Conservation (phyloP, 2,329 filamentous ascomycete species). For the Clonostachys chloroleuca region DNA sequence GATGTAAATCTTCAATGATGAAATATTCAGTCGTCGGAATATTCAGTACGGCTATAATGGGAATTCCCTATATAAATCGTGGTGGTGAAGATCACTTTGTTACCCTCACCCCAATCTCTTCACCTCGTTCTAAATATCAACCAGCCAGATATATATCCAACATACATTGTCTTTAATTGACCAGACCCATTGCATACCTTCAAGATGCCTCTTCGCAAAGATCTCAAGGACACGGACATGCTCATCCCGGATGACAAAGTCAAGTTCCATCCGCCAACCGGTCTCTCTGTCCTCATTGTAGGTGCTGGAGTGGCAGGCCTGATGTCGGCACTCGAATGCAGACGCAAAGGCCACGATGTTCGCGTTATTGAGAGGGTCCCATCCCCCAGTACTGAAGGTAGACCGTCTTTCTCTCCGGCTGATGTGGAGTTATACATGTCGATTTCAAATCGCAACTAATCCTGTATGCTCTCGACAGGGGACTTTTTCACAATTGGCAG, state of each 20-base stretch:
- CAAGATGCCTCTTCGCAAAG: too few relatives aligned
- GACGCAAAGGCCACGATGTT: slow-evolving; percentile 55
- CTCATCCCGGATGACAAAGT: too few relatives aligned
- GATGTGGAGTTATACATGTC: too few relatives aligned
- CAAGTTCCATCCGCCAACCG: neutral
- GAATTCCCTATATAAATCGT: neutral
- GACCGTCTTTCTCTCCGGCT: too few relatives aligned
- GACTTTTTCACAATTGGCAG: slow-evolving; percentile 47
- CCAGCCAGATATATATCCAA: too few relatives aligned
- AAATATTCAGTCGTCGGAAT: too few relatives aligned
- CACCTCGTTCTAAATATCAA: neutral
- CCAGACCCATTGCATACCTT: too few relatives aligned
- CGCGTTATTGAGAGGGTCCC: slow-evolving; percentile 54
- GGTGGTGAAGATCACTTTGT: neutral
- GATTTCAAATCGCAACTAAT: neutral
- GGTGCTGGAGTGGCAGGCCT: slow-evolving; percentile 55
- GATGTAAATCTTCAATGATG: too few relatives aligned
- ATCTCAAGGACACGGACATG: too few relatives aligned
- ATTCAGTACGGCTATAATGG: neutral
- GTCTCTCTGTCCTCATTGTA: slow-evolving; percentile 2
- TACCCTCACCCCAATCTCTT: neutral
- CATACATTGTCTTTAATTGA: too few relatives aligned
- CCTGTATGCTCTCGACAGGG: slow-evolving; percentile 32
- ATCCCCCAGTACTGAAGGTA: slow-evolving; percentile 39
- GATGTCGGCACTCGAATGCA: slow-evolving; percentile 59